These are phyloP conservation scores for Phalaenopsis equestris DNA, from an alignment of 106 monocot genomes.

Conservation along the genomic window DNA sequence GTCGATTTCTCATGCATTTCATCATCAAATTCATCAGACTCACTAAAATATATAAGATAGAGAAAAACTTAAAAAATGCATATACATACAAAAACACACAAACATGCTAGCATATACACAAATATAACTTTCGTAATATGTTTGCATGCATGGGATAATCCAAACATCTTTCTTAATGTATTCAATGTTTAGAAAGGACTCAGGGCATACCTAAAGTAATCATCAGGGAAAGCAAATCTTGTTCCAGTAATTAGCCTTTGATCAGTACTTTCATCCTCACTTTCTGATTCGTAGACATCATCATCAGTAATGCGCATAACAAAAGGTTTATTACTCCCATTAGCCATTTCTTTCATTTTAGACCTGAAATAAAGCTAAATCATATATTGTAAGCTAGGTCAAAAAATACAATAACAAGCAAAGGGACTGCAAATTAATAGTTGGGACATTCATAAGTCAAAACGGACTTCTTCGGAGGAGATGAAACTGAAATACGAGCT, in stretches of 20 bases:
- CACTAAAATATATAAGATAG: constrained; percentile 37
- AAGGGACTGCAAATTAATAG: background rate
- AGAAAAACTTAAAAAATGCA: background rate
- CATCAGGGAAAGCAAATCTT: constrained; percentile 37
- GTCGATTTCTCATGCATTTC: constrained; percentile 14
- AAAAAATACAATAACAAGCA: background rate
- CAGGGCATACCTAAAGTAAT: constrained; percentile 21
- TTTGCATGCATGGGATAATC: background rate
- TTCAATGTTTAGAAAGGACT: background rate
- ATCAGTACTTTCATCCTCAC: background rate
- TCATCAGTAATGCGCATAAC: constrained; percentile 30
- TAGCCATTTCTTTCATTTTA: background rate
- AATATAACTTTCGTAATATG: background rate
- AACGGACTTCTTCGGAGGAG: constrained; percentile 17
- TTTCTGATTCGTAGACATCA: constrained; percentile 9
- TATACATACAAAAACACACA: background rate
- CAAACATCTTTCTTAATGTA: background rate
- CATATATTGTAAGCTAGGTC: background rate
- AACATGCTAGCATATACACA: no score
- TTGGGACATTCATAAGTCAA: background rate
- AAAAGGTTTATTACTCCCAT: constrained; percentile 17
- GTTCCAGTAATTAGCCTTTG: constrained; percentile 15
- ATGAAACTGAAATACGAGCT: constrained; percentile 2
- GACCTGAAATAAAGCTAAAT: background rate
- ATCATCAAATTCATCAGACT: constrained; percentile 53